Evolutionary conservation across 2,329 filamentous ascomycete species (phyloP).

Genomic region (Parastagonospora nodorum): DNA sequence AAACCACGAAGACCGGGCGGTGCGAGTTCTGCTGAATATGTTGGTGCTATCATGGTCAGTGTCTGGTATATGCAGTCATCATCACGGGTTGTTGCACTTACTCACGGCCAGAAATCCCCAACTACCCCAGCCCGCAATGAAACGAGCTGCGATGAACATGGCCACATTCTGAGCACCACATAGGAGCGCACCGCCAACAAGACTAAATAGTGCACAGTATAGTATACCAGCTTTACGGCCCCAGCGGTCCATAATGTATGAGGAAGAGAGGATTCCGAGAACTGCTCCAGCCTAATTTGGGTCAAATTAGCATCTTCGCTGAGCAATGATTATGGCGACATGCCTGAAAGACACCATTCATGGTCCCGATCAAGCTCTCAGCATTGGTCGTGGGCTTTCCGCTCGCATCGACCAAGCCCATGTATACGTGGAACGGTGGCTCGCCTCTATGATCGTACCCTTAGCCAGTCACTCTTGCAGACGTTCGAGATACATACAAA

Average conservation of each 20-base stretch:
- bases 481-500: neutral
- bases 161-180: slow-evolving; percentile 15
- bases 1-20: slow-evolving; percentile 26
- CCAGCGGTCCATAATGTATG: slow-evolving; percentile 24
- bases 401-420: slow-evolving; percentile 22
- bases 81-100: slow-evolving; percentile 5
- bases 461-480: no score
- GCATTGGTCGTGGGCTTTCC: slow-evolving; percentile 14
- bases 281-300: slow-evolving; percentile 19
- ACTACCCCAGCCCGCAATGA: slow-evolving; percentile 67
- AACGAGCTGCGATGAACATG: slow-evolving; percentile 64
- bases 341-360: slow-evolving; percentile 28
- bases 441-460: slow-evolving; percentile 4
- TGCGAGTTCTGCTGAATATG: slow-evolving; percentile 27
- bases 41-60: slow-evolving; percentile 11
- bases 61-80: neutral
- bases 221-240: slow-evolving; percentile 26
- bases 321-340: neutral
- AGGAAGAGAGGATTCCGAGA: slow-evolving; percentile 17
- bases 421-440: slow-evolving; percentile 24
- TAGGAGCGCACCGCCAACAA: slow-evolving; percentile 23
- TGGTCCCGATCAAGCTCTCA: slow-evolving; percentile 23
- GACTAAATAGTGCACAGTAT: slow-evolving; percentile 21
- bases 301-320: neutral
- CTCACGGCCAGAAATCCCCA: slow-evolving; percentile 33